Evolutionary conservation across 345 rosid genomes (phyloP).

Genomic region (Camelina neglecta): DNA sequence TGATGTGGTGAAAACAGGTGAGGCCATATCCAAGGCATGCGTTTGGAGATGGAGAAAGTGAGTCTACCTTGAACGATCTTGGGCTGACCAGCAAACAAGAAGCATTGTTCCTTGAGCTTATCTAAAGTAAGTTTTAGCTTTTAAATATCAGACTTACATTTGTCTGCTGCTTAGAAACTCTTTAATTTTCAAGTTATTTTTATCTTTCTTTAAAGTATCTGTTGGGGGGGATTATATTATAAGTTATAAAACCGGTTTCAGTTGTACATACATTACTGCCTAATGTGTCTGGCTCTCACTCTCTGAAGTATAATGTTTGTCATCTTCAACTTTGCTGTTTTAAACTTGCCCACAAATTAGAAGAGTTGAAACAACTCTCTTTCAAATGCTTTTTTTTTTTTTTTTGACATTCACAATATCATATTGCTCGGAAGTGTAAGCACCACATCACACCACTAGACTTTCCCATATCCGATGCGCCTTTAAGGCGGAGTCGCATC

Average conservation of each 20-base stretch:
- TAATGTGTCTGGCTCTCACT: not conserved
- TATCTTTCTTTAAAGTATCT: slow-evolving; percentile 34
- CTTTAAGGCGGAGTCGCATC: not conserved
- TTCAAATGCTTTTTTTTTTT: too few species aligned
- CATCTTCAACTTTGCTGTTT: not conserved
- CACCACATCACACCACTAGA: not conserved
- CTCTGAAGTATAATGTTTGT: not conserved
- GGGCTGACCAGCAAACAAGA: slow-evolving; percentile 96
- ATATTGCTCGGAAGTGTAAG: not conserved
- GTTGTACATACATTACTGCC: slow-evolving; percentile 25
- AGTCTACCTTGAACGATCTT: slow-evolving; percentile 71
- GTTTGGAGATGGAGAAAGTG: slow-evolving; percentile 76
- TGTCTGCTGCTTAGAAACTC: slow-evolving; percentile 29
- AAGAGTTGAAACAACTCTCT: too few species aligned
- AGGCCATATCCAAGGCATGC: slow-evolving; percentile 98
- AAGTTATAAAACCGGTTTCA: slow-evolving; percentile 17
- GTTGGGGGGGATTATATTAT: slow-evolving; percentile 23
- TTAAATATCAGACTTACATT: slow-evolving; percentile 19
- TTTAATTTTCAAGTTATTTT: not conserved
- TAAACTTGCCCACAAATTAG: too few species aligned
- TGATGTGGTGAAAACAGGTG: slow-evolving; percentile 64
- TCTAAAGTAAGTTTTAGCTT: slow-evolving; percentile 48
- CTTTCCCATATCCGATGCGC: not conserved
- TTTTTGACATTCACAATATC: not conserved
- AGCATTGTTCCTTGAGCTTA: slow-evolving; percentile 90